Percentiles rank a stretch among this genome's conserved stretches.
Conservation (phyloP, 2,329 filamentous ascomycete genomes). For the Aureobasidium namibiae region DNA sequence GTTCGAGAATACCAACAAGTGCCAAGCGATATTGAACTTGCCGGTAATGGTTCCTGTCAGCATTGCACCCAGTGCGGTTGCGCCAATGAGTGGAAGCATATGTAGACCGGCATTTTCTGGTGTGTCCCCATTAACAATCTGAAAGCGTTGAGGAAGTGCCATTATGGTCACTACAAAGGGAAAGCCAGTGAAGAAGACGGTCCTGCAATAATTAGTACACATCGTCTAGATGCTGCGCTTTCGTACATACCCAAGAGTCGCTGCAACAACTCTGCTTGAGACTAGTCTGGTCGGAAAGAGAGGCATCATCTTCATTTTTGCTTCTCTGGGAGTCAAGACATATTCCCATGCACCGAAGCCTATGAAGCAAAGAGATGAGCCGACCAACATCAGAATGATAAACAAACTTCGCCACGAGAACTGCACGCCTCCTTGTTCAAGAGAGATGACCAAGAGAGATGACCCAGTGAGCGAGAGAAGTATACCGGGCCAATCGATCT, state of each 20-base stretch:
- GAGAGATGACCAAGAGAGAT: background rate
- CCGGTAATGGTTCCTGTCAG: slow-evolving; percentile 1
- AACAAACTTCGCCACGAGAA: slow-evolving; percentile 1
- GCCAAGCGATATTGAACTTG: background rate
- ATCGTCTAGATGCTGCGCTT: background rate
- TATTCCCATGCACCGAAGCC: slow-evolving; percentile 4
- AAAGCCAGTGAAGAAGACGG: slow-evolving; percentile 7
- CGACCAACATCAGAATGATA: background rate
- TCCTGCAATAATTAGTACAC: background rate
- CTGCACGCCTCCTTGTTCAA: background rate
- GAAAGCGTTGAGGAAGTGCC: slow-evolving; percentile 9
- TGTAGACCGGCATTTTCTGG: slow-evolving; percentile 8
- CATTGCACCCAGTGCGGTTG: background rate
- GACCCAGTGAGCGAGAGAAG: background rate
- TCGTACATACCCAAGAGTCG: background rate
- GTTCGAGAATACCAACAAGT: background rate
- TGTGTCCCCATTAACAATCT: background rate
- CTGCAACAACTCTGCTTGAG: slow-evolving; percentile 2
- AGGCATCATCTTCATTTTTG: background rate
- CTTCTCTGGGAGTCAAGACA: background rate
- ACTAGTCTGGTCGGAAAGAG: background rate
- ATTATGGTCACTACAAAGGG: slow-evolving; percentile 11
- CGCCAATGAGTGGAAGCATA: slow-evolving; percentile 9
- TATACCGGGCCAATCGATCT: slow-evolving; percentile 8
- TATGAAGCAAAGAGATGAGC: background rate